Conservation (phyloP, 116 monocot species). For the Phalaenopsis hybrid region DNA sequence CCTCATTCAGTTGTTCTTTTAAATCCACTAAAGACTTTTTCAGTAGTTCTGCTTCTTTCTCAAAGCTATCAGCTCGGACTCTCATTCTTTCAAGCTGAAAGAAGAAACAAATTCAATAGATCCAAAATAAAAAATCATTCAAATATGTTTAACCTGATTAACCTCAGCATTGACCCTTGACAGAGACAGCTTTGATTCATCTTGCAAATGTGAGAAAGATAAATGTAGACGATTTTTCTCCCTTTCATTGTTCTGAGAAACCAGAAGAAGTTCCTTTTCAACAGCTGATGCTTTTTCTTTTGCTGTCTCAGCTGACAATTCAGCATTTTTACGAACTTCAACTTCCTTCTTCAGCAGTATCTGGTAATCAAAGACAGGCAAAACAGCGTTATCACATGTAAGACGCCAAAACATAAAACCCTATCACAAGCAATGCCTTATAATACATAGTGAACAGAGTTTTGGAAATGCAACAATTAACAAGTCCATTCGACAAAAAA, state of each 20-base stretch:
- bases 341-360: slow-evolving; percentile 59
- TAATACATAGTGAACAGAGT: neutral
- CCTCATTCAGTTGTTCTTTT: slow-evolving; percentile 61
- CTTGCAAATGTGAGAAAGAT: slow-evolving; percentile 49
- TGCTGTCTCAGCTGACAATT: slow-evolving; percentile 31
- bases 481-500: neutral
- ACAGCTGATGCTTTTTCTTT: slow-evolving; percentile 49
- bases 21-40: slow-evolving; percentile 46
- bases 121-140: neutral
- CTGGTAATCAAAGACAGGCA: slow-evolving; percentile 21
- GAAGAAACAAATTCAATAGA: slow-evolving; percentile 13
- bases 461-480: neutral
- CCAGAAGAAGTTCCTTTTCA: slow-evolving; percentile 40
- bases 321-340: slow-evolving; percentile 44
- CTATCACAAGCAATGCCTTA: neutral
- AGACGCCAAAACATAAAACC: neutral
- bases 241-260: slow-evolving; percentile 59
- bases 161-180: slow-evolving; percentile 66
- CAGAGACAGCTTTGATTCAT: slow-evolving; percentile 53
- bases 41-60: slow-evolving; percentile 52
- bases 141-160: slow-evolving; percentile 12
- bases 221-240: slow-evolving; percentile 49
- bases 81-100: slow-evolving; percentile 68
- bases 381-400: neutral
- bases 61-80: slow-evolving; percentile 56